Conservation (phyloP, 208 protist species). For the Tritrichomonas musculus region DNA sequence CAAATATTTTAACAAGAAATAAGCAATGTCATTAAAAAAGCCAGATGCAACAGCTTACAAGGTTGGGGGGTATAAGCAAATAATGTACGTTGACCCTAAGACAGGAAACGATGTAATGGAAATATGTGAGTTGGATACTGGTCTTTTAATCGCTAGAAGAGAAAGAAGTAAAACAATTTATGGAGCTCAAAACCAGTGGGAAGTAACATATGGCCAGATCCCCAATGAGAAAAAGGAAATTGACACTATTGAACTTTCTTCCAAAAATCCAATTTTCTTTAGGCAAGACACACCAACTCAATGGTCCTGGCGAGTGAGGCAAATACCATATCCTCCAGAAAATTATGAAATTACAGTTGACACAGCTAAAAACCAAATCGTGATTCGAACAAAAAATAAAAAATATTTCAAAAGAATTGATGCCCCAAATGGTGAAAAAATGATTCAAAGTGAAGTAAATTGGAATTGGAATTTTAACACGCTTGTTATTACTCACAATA, state of each 20-base stretch:
- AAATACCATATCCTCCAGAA: constrained; percentile 70
- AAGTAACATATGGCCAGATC: background rate
- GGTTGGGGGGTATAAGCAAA: background rate
- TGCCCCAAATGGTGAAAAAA: constrained; percentile 25
- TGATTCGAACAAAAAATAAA: constrained; percentile 81
- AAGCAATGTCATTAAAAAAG: background rate
- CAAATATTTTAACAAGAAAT: too few species aligned
- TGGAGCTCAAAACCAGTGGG: background rate
- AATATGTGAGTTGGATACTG: background rate
- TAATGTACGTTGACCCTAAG: background rate
- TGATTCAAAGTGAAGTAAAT: background rate
- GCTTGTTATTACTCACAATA: background rate
- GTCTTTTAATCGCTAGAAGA: background rate
- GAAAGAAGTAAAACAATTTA: background rate
- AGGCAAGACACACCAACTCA: background rate
- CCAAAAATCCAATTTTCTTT: constrained; percentile 26
- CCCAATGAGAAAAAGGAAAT: background rate
- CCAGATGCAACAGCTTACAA: background rate
- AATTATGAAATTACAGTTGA: constrained; percentile 71
- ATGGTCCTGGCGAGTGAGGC: constrained; percentile 57
- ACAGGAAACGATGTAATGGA: background rate
- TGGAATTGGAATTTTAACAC: background rate
- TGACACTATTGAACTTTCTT: background rate
- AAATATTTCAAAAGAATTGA: constrained; percentile 55
- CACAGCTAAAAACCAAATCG: constrained; percentile 58